These are phyloP conservation scores for Pestalotiopsis sp. DNA, from an alignment of 2,329 filamentous ascomycete species.

Conservation along the genomic window DNA sequence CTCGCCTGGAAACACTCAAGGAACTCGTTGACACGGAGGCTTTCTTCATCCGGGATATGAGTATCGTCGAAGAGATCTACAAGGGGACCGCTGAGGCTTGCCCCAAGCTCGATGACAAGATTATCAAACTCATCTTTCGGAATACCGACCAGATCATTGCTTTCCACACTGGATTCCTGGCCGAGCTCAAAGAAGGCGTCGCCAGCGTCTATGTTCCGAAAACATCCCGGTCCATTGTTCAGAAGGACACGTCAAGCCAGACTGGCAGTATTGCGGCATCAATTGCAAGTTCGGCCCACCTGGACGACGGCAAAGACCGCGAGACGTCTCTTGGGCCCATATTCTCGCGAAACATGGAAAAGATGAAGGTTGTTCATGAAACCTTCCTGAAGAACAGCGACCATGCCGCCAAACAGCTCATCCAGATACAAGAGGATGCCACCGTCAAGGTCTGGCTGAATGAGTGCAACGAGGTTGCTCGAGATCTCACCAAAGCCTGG, in stretches of 20 bases:
- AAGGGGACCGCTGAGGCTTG: constrained; percentile 87
- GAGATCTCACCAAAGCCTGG: constrained; percentile 92
- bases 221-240: constrained; percentile 41
- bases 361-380: constrained; percentile 64
- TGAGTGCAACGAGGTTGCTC: constrained; percentile 90
- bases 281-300: constrained; percentile 40
- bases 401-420: constrained; percentile 61
- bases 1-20: constrained; percentile 83
- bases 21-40: constrained; percentile 93
- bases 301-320: constrained; percentile 56
- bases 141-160: constrained; percentile 90
- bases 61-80: constrained; percentile 96
- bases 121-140: constrained; percentile 87
- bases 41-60: constrained; percentile 92
- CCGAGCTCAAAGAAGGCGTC: constrained; percentile 78
- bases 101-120: constrained; percentile 77
- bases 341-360: constrained; percentile 59
- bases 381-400: constrained; percentile 67
- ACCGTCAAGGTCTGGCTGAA: constrained; percentile 82
- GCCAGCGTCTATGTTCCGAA: constrained; percentile 76
- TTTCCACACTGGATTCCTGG: constrained; percentile 81
- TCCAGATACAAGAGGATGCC: constrained; percentile 64
- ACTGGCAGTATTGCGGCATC: constrained; percentile 38
- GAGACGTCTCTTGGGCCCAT: constrained; percentile 54
- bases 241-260: constrained; percentile 43